These are phyloP conservation scores for Penicillium coprophilum DNA, from an alignment of 495 filamentous ascomycete species.

Conservation along the genomic window DNA sequence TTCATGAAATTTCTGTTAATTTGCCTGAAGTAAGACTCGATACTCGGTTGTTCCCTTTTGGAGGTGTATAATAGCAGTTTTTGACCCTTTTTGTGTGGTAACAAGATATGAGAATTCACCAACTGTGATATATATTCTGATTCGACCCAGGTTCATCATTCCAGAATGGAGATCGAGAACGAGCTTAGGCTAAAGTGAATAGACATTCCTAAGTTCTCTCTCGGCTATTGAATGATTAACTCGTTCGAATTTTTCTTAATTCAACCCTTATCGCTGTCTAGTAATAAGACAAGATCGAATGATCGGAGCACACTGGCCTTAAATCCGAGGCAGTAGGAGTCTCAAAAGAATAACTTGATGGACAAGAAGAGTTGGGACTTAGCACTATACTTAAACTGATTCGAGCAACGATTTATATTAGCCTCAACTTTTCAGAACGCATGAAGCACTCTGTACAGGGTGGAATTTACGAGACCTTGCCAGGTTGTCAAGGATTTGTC, in stretches of 20 bases:
- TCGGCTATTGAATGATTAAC: background rate
- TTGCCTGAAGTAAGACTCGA: background rate
- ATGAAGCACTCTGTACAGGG: background rate
- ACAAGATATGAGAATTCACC: background rate
- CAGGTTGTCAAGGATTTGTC: slow-evolving; percentile 2
- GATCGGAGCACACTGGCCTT: background rate
- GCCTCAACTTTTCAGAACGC: background rate
- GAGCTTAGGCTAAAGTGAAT: background rate
- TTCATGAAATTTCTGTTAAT: background rate
- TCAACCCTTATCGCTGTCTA: background rate
- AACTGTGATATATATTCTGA: background rate
- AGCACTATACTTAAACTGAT: background rate
- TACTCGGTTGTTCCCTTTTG: background rate
- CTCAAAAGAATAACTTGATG: background rate
- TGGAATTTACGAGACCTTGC: background rate
- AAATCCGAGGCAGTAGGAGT: background rate
- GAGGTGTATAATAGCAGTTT: background rate
- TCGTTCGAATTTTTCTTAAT: background rate
- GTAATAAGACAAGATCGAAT: background rate
- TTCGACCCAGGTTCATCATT: background rate
- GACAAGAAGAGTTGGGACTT: background rate
- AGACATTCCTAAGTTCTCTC: background rate
- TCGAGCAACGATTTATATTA: background rate
- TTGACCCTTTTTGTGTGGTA: background rate
- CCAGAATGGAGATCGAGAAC: background rate